Base-by-base conservation (phyloP, 192 early-diverging fungal species). In the Entomortierella beljakovae region DNA sequence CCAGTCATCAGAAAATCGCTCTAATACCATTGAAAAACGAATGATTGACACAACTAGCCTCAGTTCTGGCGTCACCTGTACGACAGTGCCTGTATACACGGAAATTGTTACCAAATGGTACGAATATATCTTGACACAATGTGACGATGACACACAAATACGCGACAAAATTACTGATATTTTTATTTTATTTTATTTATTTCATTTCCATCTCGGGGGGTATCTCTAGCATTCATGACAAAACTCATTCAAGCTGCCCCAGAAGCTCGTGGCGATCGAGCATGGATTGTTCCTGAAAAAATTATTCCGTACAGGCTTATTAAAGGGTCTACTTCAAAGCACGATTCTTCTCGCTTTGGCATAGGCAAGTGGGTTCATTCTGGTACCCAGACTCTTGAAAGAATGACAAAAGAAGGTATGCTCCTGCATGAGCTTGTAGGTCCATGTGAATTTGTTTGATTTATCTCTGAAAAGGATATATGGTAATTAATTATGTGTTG, bases 241-340 rank as follows among this genome's bases (percentile, higher is more conserved):
- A 72, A 57, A 28, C 62, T 72, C 7, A 72, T 72, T 10, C 61
- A 57, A 48, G 70, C 70, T 15, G 61, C 61, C 4, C 55, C 61
- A 10, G 48, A 52, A 1, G 48, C 57, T 4, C 61, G 16, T 23
- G 48, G 46, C 2, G 56, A 59, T 13, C 54, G 28, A 1, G 38
- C 54, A 10, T 72, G 70, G 70, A 64, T 72, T 33, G 70, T 72
- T 31, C 70, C 70, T 16, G 70, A 72, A 18, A 50, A 48, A 40
- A 72, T 72, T 18, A 37, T 72, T 5, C 61, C 70, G 1, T 6
- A 29, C 0, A 25, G 31, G 5, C 8, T 63, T 7, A 26, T 37
- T 16, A 58, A 8, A 20, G 10, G 31, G 8, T n/a, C 51, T 29
- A 37, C 3, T 10, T 16, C 37, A 34, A 28, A 23, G 3, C n/a